Base-by-base conservation (phyloP, 2,329 filamentous ascomycete genomes). In the Coleophoma cylindrospora region DNA sequence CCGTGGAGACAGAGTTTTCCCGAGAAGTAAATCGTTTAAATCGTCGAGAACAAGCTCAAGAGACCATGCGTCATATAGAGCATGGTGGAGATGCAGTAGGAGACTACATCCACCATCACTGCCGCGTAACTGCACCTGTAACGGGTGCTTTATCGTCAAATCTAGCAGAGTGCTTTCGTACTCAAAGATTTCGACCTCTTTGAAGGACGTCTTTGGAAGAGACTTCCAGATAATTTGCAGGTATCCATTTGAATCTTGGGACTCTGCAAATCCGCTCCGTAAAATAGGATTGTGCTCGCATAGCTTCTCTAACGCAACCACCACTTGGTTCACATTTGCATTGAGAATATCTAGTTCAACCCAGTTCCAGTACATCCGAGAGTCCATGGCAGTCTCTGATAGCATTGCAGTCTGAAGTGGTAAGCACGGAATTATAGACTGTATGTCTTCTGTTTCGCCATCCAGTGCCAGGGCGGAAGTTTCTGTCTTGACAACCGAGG, bases 1-100 rank as follows among this genome's bases (percentile, higher is more conserved):
- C 27, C 84, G 74, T 1, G 58, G 40, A 32, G 41, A 32, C 17
- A 50, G 48, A 15, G 45, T 5, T 21, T 50, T 34, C 8, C 38
- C 45, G n/a, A 21, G 13, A 9, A 67, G 46, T 9, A 86, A 56
- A 0, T 60, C 61, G 4, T 77, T 73, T 4, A 95, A 69, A 63
- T 96, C 89, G 22, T 76, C 70, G 13, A 89, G 63, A 0, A 95
- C 67, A 32, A 92, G 72, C 47, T 96, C 87, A 62, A 91, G 77
- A 0, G 90, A 91, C 91, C 91, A 96, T n/a, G 91, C 91, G 66
- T 96, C 91, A 62, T 95, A 96, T 1, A 95, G 65, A 1, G 89
- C 83, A 67, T 96, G 91, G 63, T 95, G 91, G 0, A 95, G 72
- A 12, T 85, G 60, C 1, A 66, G 66, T 52, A 64, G 65, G 4